Conservation (phyloP, 257 asterid species). For the Lycium ferocissimum region DNA sequence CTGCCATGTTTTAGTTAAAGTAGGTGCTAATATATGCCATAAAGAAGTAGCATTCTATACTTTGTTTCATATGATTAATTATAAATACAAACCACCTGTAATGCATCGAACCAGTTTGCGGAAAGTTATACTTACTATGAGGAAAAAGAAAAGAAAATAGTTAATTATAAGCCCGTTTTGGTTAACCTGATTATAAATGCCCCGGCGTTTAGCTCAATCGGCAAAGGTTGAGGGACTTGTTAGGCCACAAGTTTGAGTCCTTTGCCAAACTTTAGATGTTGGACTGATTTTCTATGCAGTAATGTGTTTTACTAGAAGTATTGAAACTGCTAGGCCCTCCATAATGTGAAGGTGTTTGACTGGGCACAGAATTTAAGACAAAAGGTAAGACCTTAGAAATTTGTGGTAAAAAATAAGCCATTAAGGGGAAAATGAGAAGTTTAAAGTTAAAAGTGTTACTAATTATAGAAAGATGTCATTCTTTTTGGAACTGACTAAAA, state of each 20-base stretch:
- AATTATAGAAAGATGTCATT: too few relatives aligned
- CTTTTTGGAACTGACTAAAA: too few relatives aligned
- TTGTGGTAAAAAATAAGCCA: too few relatives aligned
- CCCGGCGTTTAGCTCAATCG: neutral
- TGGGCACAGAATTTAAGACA: too few relatives aligned
- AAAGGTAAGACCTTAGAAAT: too few relatives aligned
- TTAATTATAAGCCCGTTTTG: neutral
- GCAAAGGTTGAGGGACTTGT: neutral
- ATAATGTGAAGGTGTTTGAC: too few relatives aligned
- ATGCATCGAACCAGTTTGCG: neutral
- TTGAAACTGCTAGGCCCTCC: neutral
- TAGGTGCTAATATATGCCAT: slow-evolving; percentile 4
- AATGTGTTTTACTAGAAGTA: neutral
- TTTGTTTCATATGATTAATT: neutral
- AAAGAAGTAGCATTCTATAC: neutral
- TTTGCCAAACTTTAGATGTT: neutral
- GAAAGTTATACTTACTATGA: neutral
- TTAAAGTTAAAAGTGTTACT: too few relatives aligned
- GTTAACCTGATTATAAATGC: neutral
- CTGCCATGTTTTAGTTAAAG: slow-evolving; percentile 12
- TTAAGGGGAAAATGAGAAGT: too few relatives aligned
- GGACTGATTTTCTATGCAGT: neutral
- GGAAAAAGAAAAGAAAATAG: neutral
- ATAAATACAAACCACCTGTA: neutral
- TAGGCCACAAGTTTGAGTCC: neutral